These are phyloP conservation scores for Pneumocystis sp. DNA, from an alignment of 1,139 yeast species.

Conservation along the genomic window DNA sequence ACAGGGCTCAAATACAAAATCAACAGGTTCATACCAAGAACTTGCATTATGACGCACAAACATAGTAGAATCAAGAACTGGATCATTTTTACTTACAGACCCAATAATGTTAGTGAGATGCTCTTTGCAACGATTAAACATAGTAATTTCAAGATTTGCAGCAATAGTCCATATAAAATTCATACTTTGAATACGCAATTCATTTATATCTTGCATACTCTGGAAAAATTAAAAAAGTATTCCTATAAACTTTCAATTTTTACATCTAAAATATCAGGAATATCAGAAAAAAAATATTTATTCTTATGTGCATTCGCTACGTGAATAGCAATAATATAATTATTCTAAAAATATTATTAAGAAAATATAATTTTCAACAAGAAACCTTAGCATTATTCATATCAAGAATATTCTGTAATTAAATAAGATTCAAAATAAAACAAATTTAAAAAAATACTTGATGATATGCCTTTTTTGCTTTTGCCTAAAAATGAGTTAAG, in stretches of 20 bases:
- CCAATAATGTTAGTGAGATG: slow-evolving; percentile 31
- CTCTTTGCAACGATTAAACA: slow-evolving; percentile 39
- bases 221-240: slow-evolving; percentile 20
- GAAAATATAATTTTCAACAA: not conserved
- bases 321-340: slow-evolving; percentile 63
- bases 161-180: slow-evolving; percentile 61
- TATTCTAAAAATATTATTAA: slow-evolving; percentile 29
- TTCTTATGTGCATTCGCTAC: slow-evolving; percentile 84
- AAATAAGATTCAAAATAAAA: not conserved
- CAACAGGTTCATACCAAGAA: slow-evolving; percentile 74
- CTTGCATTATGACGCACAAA: slow-evolving; percentile 71
- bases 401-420: slow-evolving; percentile 41
- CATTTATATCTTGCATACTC: slow-evolving; percentile 70
- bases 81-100: slow-evolving; percentile 56
- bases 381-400: slow-evolving; percentile 62
- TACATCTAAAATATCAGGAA: slow-evolving; percentile 64
- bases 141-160: slow-evolving; percentile 44
- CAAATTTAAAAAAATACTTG: not conserved
- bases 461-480: slow-evolving; percentile 12
- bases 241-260: not conserved
- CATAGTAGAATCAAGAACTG: slow-evolving; percentile 73
- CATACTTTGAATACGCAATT: slow-evolving; percentile 55
- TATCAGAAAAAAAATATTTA: slow-evolving; percentile 81
- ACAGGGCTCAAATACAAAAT: slow-evolving; percentile 72
- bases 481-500: slow-evolving; percentile 5